Percentiles rank a stretch among this genome's conserved stretches.
Conservation (phyloP, 2,329 filamentous ascomycete species). For the Paecilomyces sp. region DNA sequence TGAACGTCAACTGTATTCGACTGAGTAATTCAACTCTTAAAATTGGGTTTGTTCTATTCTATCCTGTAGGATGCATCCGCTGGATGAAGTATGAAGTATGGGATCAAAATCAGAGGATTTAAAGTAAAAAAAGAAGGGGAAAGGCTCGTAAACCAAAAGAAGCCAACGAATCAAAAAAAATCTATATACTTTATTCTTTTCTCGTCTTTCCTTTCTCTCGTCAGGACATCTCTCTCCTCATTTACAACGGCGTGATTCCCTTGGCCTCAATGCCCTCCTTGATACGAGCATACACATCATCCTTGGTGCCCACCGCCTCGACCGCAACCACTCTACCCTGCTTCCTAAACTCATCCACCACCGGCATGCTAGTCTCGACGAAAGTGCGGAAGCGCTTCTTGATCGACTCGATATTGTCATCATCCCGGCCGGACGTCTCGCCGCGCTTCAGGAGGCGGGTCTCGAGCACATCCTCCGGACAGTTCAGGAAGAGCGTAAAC, state of each 20-base stretch:
- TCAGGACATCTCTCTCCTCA: background rate
- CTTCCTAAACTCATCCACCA: constrained; percentile 75
- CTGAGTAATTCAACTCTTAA: too few species aligned
- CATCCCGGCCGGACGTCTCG: constrained; percentile 82
- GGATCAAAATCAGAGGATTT: background rate
- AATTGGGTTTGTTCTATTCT: background rate
- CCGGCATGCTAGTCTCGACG: constrained; percentile 94
- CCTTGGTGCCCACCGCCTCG: constrained; percentile 60
- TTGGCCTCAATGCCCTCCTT: constrained; percentile 39
- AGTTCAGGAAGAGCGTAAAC: constrained; percentile 91
- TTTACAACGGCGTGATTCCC: constrained; percentile 25
- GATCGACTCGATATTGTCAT: constrained; percentile 94
- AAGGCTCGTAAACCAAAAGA: background rate
- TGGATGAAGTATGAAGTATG: constrained; percentile 1
- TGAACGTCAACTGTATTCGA: background rate
- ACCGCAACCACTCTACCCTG: constrained; percentile 76
- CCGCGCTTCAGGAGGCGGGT: constrained; percentile 75
- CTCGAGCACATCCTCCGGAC: constrained; percentile 84
- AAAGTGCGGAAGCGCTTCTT: constrained; percentile 94
- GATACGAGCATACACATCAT: constrained; percentile 55
- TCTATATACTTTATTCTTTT: background rate
- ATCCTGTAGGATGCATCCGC: constrained; percentile 1
- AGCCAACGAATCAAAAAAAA: background rate
- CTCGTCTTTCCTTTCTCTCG: too few species aligned
- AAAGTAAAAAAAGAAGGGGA: constrained; percentile 3